A percentile compares a stretch with the other conserved stretches of the same genome.
phyloP scores from a whole-genome alignment of 2,329 filamentous ascomycete species.

The Xylaria sp. region DNA sequence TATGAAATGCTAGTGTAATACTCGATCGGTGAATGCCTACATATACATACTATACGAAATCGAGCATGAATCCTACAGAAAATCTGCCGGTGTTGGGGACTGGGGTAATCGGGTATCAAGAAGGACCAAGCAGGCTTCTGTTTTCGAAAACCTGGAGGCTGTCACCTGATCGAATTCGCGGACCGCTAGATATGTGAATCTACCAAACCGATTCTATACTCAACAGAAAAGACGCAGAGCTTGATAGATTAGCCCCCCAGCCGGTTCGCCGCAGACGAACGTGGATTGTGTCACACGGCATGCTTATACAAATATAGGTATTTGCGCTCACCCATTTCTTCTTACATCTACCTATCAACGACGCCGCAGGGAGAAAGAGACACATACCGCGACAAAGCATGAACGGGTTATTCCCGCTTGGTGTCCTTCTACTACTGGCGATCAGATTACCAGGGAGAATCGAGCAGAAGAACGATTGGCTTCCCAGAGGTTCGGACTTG shows the following conservation, averaged over 20 bases:
- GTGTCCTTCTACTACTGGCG: slow-evolving; percentile 3
- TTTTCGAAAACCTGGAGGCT: background rate
- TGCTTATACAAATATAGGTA: background rate
- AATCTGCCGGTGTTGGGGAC: background rate
- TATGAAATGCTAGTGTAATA: slow-evolving; percentile 1
- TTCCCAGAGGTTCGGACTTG: slow-evolving; percentile 32
- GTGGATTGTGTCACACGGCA: background rate
- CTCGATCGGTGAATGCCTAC: background rate
- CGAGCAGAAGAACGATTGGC: slow-evolving; percentile 19
- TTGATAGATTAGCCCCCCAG: background rate
- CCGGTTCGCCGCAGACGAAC: background rate
- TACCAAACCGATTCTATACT: background rate
- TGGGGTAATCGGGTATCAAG: background rate
- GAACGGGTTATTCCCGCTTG: slow-evolving; percentile 21
- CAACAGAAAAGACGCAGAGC: background rate
- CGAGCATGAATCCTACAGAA: background rate
- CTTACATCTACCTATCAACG: background rate
- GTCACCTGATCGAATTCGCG: background rate
- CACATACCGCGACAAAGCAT: slow-evolving; percentile 5
- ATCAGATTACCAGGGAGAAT: background rate
- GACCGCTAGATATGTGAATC: background rate
- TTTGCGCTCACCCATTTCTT: background rate
- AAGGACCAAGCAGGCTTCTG: background rate
- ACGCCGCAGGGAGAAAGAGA: background rate
- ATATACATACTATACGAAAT: background rate